Base-by-base conservation (phyloP, 805 yeast species). In the Pichia exigua region DNA sequence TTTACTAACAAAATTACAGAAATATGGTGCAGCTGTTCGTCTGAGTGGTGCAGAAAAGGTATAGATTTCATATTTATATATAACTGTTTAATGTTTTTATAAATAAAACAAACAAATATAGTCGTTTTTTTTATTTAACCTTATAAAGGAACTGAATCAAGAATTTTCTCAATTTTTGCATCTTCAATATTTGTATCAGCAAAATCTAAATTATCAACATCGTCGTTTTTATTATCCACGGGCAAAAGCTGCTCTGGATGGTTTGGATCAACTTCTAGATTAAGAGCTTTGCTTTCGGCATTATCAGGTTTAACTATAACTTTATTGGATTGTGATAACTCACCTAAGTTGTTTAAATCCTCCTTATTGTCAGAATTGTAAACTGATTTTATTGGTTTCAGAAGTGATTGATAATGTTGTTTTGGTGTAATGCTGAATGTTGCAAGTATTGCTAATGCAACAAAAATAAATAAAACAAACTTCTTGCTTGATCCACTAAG, bases 1-100 rank as follows among this genome's bases (percentile, higher is more conserved):
- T 2, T 75, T 94, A 61, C 79, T 94, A 66, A 92, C 99, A 18
- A 94, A 92, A 68, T 77, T 94, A 64, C 99, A 94, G 68, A 94
- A 91, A 68, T 94, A 92, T 61, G 96, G 96, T 45, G 97, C 98
- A 44, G 97, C 97, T 22, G 98, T 94, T 47, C 87, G 95, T 67
- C 77, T 94, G 61, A 85, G 95, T 64, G 97, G 98, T 46, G 87
- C 96, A 27, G 97, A 90, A 65, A 77, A 82, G 59, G 82, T 78
- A 44, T 66, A 56, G 20, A 13, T 18, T 22, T 20, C 41, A 46
- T 39, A 46, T 30, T 22, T 20, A 13, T 42, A 47, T 20, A 41
- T 28, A 22, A 40, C n/a, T 22, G 15, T 28, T 20, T 24, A 20
- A 22, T 20, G 18, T 27, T 45, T n/a, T 18, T 44, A 39, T 40